These are phyloP conservation scores for Leishmania lainsoni DNA, from an alignment of 208 protist species.

Conservation along the genomic window DNA sequence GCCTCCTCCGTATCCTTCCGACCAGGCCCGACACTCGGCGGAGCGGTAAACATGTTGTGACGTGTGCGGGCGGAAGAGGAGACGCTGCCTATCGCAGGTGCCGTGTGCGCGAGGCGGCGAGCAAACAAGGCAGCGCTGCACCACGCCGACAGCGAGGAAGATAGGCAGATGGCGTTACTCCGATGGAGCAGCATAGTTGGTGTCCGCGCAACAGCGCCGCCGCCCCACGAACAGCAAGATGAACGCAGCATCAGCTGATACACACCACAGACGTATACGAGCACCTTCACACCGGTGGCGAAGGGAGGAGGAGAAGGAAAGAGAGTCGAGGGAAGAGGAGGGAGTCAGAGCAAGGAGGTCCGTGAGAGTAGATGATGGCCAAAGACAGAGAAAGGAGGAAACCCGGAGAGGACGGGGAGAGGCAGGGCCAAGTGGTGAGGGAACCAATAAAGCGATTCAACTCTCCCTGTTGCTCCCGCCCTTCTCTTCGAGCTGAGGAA, in stretches of 20 bases:
- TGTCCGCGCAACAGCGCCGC: neutral
- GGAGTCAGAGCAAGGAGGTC: neutral
- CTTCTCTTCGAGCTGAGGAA: neutral
- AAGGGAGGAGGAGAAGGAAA: neutral
- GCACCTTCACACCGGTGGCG: neutral
- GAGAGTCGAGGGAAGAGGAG: neutral
- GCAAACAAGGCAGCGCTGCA: neutral
- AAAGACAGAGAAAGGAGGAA: neutral
- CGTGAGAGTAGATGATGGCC: neutral
- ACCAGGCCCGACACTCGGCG: slow-evolving; percentile 52
- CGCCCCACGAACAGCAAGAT: slow-evolving; percentile 6
- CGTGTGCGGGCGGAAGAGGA: neutral
- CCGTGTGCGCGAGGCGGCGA: slow-evolving; percentile 2
- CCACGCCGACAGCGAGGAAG: neutral
- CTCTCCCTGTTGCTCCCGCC: neutral
- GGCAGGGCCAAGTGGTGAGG: too few relatives aligned
- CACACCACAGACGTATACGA: neutral
- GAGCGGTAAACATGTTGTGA: slow-evolving; percentile 45
- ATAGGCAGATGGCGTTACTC: neutral
- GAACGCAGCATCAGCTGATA: slow-evolving; percentile 13
- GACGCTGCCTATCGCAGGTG: neutral
- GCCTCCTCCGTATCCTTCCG: slow-evolving; percentile 49
- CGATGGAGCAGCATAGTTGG: neutral
- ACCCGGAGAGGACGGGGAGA: neutral
- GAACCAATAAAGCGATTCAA: neutral